Percentiles rank a stretch among this genome's conserved stretches.
phyloP scores from a whole-genome alignment of 257 asterid genomes.

The Solanum acaule region DNA sequence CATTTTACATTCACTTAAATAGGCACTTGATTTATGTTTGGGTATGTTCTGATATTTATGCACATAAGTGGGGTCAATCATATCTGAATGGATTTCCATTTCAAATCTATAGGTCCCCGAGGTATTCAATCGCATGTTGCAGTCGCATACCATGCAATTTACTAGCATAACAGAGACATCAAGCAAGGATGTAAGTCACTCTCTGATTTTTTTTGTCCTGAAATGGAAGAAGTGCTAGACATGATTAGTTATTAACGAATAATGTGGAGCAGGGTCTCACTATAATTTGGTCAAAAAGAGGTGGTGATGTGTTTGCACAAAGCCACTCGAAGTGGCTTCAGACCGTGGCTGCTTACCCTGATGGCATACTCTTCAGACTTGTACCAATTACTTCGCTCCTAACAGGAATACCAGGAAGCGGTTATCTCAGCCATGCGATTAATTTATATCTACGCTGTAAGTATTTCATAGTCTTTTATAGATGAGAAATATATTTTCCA shows the following conservation, averaged over 20 bases:
- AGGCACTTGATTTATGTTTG: neutral
- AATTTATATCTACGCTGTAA: slow-evolving; percentile 87
- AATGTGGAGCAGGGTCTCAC: slow-evolving; percentile 71
- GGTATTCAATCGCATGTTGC: slow-evolving; percentile 88
- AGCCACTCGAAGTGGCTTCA: slow-evolving; percentile 99
- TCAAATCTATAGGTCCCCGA: slow-evolving; percentile 65
- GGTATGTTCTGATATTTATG: slow-evolving; percentile 4
- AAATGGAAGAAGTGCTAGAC: neutral
- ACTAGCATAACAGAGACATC: slow-evolving; percentile 93
- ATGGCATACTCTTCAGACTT: slow-evolving; percentile 79
- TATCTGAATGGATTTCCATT: slow-evolving; percentile 1
- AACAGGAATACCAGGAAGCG: slow-evolving; percentile 97
- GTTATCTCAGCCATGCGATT: slow-evolving; percentile 97
- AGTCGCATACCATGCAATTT: slow-evolving; percentile 87
- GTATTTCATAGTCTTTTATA: slow-evolving; percentile 2
- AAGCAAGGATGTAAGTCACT: slow-evolving; percentile 79
- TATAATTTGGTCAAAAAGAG: slow-evolving; percentile 97
- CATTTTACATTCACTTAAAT: neutral
- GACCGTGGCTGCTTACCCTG: slow-evolving; percentile 85
- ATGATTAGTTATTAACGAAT: slow-evolving; percentile 7
- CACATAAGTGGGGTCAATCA: neutral
- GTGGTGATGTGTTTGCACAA: slow-evolving; percentile 94
- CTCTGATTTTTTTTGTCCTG: neutral
- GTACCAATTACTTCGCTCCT: slow-evolving; percentile 91
- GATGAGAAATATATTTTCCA: neutral